Percentiles rank a stretch among this genome's conserved stretches.
These are phyloP conservation scores for Tolypocladium tropicale DNA, from an alignment of 2,329 filamentous ascomycete genomes.

Conservation along the genomic window DNA sequence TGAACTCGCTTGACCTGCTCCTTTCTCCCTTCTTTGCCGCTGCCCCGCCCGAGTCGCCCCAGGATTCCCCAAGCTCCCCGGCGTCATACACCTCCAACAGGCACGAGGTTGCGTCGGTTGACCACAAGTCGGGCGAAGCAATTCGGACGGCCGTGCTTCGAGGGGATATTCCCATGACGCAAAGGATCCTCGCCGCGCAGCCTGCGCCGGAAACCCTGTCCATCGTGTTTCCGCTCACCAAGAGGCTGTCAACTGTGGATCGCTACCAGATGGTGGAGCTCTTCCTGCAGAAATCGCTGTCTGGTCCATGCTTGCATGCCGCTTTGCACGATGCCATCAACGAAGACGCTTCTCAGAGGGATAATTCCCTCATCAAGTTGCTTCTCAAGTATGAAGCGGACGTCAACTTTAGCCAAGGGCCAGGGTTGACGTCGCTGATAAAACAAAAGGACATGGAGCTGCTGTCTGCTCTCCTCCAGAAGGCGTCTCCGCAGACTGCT, in stretches of 20 bases:
- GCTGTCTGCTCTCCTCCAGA: constrained; percentile 33
- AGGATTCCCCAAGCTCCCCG: constrained; percentile 3
- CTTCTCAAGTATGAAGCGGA: constrained; percentile 42
- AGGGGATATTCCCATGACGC: constrained; percentile 32
- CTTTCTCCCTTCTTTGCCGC: constrained; percentile 37
- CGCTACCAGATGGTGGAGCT: constrained; percentile 38
- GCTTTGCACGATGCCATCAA: constrained; percentile 43
- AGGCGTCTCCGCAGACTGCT: constrained; percentile 35
- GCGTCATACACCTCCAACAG: constrained; percentile 24
- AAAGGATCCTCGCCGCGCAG: constrained; percentile 33
- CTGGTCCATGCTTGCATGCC: constrained; percentile 34
- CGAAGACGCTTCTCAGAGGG: constrained; percentile 34
- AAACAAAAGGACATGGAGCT: constrained; percentile 35
- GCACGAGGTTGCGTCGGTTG: constrained; percentile 41
- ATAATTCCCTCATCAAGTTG: constrained; percentile 40
- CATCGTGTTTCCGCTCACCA: constrained; percentile 37
- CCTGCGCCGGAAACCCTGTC: constrained; percentile 37
- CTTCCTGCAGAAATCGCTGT: constrained; percentile 38
- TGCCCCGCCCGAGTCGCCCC: constrained; percentile 5
- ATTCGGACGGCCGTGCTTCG: constrained; percentile 37
- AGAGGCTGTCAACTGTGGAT: constrained; percentile 28
- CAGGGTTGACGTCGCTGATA: constrained; percentile 38
- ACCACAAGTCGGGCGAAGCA: constrained; percentile 41
- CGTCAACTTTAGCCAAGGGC: constrained; percentile 41
- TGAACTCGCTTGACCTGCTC: constrained; percentile 36